Percentiles rank a stretch among this genome's conserved stretches.
Conservation (phyloP, 2,329 filamentous ascomycete genomes). For the Fusarium cyanostomum region DNA sequence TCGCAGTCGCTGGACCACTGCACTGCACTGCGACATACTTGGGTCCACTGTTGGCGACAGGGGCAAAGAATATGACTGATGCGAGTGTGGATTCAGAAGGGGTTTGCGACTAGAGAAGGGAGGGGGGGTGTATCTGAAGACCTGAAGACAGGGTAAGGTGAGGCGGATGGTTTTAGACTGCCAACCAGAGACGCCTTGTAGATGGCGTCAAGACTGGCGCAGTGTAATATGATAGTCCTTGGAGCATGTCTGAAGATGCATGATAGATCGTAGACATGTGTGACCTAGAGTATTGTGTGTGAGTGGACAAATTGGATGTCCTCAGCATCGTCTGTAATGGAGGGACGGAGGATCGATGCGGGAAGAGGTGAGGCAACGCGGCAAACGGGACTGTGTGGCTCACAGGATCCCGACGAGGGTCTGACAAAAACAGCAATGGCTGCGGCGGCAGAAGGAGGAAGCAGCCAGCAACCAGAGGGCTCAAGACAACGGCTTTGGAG, state of each 20-base stretch:
- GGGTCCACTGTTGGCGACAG: slow-evolving; percentile 37
- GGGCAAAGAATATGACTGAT: slow-evolving; percentile 36
- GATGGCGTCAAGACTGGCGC: slow-evolving; percentile 35
- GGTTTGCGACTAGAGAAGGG: slow-evolving; percentile 20
- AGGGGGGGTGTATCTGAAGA: slow-evolving; percentile 30
- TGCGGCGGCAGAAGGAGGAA: slow-evolving; percentile 13
- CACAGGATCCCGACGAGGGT: slow-evolving; percentile 26
- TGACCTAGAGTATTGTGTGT: slow-evolving; percentile 6
- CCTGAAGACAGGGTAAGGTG: slow-evolving; percentile 38
- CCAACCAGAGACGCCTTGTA: slow-evolving; percentile 30
- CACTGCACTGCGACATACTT: slow-evolving; percentile 30
- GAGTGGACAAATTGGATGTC: slow-evolving; percentile 5
- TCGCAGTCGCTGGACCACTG: slow-evolving; percentile 20
- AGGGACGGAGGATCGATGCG: slow-evolving; percentile 6
- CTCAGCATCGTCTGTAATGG: slow-evolving; percentile 10
- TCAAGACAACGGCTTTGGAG: slow-evolving; percentile 35
- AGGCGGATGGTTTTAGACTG: slow-evolving; percentile 40
- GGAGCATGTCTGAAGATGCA: slow-evolving; percentile 13
- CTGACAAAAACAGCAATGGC: slow-evolving; percentile 8
- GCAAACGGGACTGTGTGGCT: slow-evolving; percentile 35
- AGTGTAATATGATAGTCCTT: slow-evolving; percentile 7
- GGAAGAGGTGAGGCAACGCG: slow-evolving; percentile 26
- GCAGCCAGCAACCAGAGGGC: slow-evolving; percentile 20
- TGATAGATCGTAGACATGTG: slow-evolving; percentile 13
- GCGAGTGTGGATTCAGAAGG: slow-evolving; percentile 34